Evolutionary conservation across 306 rosid species (phyloP).

Genomic region (Delonix regia): DNA sequence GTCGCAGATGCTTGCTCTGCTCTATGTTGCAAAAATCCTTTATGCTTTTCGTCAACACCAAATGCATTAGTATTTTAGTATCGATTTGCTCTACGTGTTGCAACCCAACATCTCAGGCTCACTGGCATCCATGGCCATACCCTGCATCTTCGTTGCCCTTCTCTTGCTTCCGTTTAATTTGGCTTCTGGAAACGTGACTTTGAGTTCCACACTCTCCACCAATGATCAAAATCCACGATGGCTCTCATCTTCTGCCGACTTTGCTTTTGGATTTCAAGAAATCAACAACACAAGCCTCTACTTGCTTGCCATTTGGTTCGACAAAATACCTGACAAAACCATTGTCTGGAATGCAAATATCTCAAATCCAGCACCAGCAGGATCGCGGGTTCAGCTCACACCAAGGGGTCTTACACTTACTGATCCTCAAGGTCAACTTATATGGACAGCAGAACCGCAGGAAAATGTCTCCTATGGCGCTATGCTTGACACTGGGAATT

Average conservation of each 20-base stretch:
- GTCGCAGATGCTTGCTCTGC: no score
- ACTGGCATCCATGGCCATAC: slow-evolving; percentile 24
- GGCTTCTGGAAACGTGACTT: slow-evolving; percentile 7
- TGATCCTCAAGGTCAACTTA: slow-evolving; percentile 20
- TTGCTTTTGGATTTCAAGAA: slow-evolving; percentile 61
- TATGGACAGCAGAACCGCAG: slow-evolving; percentile 28
- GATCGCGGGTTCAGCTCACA: slow-evolving; percentile 43
- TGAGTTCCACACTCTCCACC: slow-evolving; percentile 28
- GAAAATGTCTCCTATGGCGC: slow-evolving; percentile 34
- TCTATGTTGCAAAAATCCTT: no score
- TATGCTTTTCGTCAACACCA: no score
- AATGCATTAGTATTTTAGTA: no score
- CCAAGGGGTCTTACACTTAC: slow-evolving; percentile 36
- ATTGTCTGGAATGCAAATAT: slow-evolving; percentile 50
- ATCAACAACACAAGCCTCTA: slow-evolving; percentile 21
- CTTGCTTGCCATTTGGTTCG: slow-evolving; percentile 58
- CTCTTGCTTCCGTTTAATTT: background rate
- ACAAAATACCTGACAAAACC: slow-evolving; percentile 45
- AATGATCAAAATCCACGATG: slow-evolving; percentile 18
- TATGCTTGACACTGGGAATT: slow-evolving; percentile 60
- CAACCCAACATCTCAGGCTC: background rate
- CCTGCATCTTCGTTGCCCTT: background rate
- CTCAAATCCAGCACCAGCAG: slow-evolving; percentile 30
- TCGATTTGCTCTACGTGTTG: background rate
- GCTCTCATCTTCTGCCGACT: slow-evolving; percentile 46